A percentile compares a stretch with the other conserved stretches of the same genome.
These are phyloP conservation scores for Dictyostelium purpureum DNA, from an alignment of 78 protist species.

Conservation along the genomic window DNA sequence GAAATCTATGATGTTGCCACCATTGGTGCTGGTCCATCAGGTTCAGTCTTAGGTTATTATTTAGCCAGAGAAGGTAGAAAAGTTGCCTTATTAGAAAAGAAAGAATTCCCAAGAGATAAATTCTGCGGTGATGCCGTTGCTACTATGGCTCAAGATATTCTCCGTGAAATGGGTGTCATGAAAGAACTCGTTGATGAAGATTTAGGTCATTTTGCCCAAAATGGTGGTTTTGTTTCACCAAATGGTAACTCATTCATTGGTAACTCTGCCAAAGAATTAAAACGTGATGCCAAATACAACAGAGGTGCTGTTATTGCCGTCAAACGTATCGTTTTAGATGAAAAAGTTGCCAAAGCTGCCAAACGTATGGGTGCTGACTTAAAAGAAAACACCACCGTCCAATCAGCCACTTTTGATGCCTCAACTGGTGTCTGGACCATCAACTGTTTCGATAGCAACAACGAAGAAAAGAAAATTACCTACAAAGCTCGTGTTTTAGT, in stretches of 20 bases:
- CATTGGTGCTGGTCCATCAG: conserved; percentile 80
- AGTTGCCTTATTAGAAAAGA: conserved; percentile 74
- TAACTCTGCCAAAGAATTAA: conserved; percentile 73
- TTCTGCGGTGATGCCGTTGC: conserved; percentile 87
- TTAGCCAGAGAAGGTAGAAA: conserved; percentile 76
- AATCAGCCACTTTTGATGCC: conserved; percentile 58
- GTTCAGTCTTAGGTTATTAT: conserved; percentile 71
- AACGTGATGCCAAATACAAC: conserved; percentile 77
- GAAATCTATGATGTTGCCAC: conserved; percentile 69
- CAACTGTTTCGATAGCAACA: conserved; percentile 12
- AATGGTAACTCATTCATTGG: conserved; percentile 81
- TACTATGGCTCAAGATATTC: conserved; percentile 78
- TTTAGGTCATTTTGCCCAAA: conserved; percentile 78
- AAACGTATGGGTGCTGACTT: conserved; percentile 80
- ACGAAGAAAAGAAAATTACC: neutral
- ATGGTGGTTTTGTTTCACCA: conserved; percentile 83
- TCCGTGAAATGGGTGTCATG: conserved; percentile 84
- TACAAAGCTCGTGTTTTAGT: conserved; percentile 76
- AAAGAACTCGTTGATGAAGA: conserved; percentile 73
- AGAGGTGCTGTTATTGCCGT: conserved; percentile 81
- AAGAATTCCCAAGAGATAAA: conserved; percentile 85
- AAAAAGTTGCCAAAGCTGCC: conserved; percentile 81
- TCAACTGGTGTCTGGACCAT: conserved; percentile 79
- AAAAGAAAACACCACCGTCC: conserved; percentile 71
- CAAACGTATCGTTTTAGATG: conserved; percentile 77